These are phyloP conservation scores for Phytophthora megakarya DNA, from an alignment of 352 stramenopile genomes.

Conservation along the genomic window DNA sequence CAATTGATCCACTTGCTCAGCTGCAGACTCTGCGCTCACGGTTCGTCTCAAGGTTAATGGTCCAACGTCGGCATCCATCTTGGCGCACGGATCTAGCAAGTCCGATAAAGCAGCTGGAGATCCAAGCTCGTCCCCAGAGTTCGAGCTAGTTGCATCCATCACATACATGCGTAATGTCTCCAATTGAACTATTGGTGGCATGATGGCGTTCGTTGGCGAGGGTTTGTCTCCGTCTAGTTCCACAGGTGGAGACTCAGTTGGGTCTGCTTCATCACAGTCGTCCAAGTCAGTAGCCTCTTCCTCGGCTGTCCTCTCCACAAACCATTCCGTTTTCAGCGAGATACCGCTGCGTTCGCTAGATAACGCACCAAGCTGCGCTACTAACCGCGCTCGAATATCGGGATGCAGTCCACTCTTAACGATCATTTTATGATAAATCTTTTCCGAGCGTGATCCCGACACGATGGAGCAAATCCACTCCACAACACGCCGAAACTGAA, in stretches of 20 bases:
- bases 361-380: conserved; percentile 61
- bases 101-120: conserved; percentile 39
- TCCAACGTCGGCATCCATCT: not conserved
- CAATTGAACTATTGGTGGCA: conserved; percentile 26
- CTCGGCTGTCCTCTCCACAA: conserved; percentile 49
- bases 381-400: conserved; percentile 72
- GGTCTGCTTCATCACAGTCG: conserved; percentile 14
- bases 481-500: conserved; percentile 70
- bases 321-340: conserved; percentile 75
- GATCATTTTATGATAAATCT: conserved; percentile 70
- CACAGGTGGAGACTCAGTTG: conserved; percentile 7
- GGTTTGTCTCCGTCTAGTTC: conserved; percentile 19
- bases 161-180: conserved; percentile 79
- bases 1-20: conserved; percentile 12
- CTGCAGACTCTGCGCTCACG: conserved; percentile 12
- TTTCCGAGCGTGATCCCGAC: conserved; percentile 47
- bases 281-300: conserved; percentile 39
- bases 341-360: conserved; percentile 64
- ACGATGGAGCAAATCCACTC: conserved; percentile 78
- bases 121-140: conserved; percentile 22
- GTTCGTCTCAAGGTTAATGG: conserved; percentile 8
- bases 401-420: conserved; percentile 74
- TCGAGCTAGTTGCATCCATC: conserved; percentile 36
- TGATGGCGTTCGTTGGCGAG: conserved; percentile 5
- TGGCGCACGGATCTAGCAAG: conserved; percentile 38